These are phyloP conservation scores for Hemerocallis citrina DNA, from an alignment of 106 monocot genomes.

Conservation along the genomic window DNA sequence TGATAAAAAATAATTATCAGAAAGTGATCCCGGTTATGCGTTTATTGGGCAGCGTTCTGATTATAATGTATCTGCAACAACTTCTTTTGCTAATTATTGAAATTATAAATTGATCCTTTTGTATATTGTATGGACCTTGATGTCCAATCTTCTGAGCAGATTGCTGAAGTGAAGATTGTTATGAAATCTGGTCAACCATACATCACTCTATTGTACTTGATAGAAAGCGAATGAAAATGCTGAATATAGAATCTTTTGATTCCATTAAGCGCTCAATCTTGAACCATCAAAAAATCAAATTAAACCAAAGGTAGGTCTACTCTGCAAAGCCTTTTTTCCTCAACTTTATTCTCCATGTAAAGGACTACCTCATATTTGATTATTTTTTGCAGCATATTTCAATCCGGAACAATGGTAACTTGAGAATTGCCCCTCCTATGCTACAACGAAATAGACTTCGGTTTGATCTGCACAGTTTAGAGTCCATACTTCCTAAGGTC, in stretches of 20 bases:
- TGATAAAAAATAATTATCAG: too few species aligned
- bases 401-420: constrained; percentile 24
- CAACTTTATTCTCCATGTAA: background rate
- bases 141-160: constrained; percentile 26
- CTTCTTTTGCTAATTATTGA: background rate
- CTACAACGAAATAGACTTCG: constrained; percentile 34
- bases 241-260: constrained; percentile 59
- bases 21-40: too few species aligned
- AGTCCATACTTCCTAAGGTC: constrained; percentile 62
- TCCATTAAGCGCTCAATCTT: constrained; percentile 62
- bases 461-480: constrained; percentile 50
- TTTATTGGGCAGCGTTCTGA: too few species aligned
- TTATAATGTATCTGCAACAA: too few species aligned
- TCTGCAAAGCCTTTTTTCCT: background rate
- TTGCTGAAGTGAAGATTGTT: constrained; percentile 66
- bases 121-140: background rate
- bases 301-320: constrained; percentile 58
- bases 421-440: constrained; percentile 54
- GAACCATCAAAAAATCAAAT: constrained; percentile 63
- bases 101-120: background rate
- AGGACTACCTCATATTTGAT: background rate
- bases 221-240: constrained; percentile 38
- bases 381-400: constrained; percentile 48
- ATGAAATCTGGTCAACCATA: constrained; percentile 53
- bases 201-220: constrained; percentile 61